Evolutionary conservation across 352 stramenopile species (phyloP), one percentile per base, ranked within the genome.

Genomic region (Phytophthora sp.): DNA sequence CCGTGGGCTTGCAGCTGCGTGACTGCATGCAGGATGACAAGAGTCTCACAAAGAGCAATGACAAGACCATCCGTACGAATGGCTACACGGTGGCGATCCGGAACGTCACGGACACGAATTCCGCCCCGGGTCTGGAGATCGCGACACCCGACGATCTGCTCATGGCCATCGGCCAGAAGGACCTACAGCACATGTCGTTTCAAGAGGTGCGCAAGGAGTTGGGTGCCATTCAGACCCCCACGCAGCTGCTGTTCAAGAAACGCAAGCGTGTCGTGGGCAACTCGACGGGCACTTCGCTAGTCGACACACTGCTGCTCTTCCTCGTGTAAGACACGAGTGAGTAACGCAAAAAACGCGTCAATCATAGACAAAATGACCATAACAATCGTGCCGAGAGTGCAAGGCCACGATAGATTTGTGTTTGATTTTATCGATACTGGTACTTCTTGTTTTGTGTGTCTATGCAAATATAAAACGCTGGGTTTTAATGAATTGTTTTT

Each of bases 301-400:
- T 86, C 23, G 82, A 90, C 58, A 69, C 80, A 11, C 64, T 93
- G n/a, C 57, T 93, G 29, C 66, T 93, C 1, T 90, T 92, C 61
- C 71, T 92, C 27, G 73, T 89, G 50, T 89, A 77, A 70, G n/a
- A 33, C 23, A 8, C 27, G 13, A 47, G 13, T 15, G 33, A 52
- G 47, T n/a, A 20, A 57, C 36, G 7, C 41, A 51, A 68, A 36
- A 45, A 51, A 8, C n/a, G n/a, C n/a, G n/a, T n/a, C n/a, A n/a
- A n/a, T n/a, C n/a, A n/a, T n/a, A n/a, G n/a, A n/a, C n/a, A n/a
- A n/a, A n/a, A n/a, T n/a, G n/a, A n/a, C n/a, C n/a, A n/a, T n/a
- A n/a, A n/a, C n/a, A n/a, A n/a, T n/a, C n/a, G n/a, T n/a, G n/a
- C n/a, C n/a, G n/a, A n/a, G n/a, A n/a, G n/a, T n/a, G n/a, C n/a